phyloP scores from a whole-genome alignment of 1,284 basidiomycete genomes.

The Tylopilus orsonianus region DNA sequence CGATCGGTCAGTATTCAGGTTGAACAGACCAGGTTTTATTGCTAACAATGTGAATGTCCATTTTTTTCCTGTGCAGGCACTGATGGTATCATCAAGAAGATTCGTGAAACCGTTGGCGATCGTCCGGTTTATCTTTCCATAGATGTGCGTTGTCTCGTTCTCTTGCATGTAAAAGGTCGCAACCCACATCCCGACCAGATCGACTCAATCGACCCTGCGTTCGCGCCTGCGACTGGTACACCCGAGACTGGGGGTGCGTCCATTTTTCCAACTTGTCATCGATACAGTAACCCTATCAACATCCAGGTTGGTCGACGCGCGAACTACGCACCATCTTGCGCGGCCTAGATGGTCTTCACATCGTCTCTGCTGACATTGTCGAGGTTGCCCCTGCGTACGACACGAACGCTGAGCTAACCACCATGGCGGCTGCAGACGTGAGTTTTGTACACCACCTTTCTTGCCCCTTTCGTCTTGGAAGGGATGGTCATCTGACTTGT shows the following conservation, averaged over 20 bases:
- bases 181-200: slow-evolving; percentile 43
- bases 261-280: not conserved
- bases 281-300: too few relatives aligned
- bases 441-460: slow-evolving; percentile 26
- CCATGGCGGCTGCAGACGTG: slow-evolving; percentile 79
- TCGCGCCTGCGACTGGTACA: slow-evolving; percentile 79
- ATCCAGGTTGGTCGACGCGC: slow-evolving; percentile 71
- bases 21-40: not conserved
- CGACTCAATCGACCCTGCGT: slow-evolving; percentile 74
- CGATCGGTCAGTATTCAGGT: slow-evolving; percentile 47
- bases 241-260: slow-evolving; percentile 54
- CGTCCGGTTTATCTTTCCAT: slow-evolving; percentile 72
- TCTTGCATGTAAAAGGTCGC: not conserved
- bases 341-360: slow-evolving; percentile 69
- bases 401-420: slow-evolving; percentile 75
- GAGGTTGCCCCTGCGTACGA: slow-evolving; percentile 83
- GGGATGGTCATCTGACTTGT: slow-evolving; percentile 2
- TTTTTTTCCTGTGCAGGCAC: slow-evolving; percentile 41
- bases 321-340: slow-evolving; percentile 73
- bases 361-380: slow-evolving; percentile 79
- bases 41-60: not conserved
- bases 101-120: slow-evolving; percentile 66
- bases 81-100: slow-evolving; percentile 68
- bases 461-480: not conserved
- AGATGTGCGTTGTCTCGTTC: slow-evolving; percentile 46